Evolutionary conservation across 179 eudicot species (phyloP), one percentile per base, ranked within the genome.

Genomic region (Beta lomatogona): DNA sequence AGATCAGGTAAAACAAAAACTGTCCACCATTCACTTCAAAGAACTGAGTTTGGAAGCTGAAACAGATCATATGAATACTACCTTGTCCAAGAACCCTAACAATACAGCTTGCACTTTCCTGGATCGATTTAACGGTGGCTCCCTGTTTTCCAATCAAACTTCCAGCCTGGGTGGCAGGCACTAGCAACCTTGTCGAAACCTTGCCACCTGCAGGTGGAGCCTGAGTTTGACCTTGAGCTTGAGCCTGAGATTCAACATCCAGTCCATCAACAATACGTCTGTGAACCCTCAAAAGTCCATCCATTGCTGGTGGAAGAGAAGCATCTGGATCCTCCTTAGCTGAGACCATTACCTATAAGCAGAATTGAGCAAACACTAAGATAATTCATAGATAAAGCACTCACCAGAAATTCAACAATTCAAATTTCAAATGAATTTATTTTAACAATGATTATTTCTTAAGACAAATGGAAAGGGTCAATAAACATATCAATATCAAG

Each of bases 71-170:
- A n/a, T n/a, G 4, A 36, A 36, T 31, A 52, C 63, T 82, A 94
- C 98, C 98, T 89, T 81, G 85, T 58, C 93, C 92, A 77, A 90
- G 92, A 69, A 94, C 93, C 80, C 98, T 88, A 72, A 94, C 90
- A 70, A 81, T 86, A 86, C 98, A 94, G 76, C 82, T 78, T 25
- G 97, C 87, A 22, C 87, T 75, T 81, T 93, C 98, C 86, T 94
- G 97, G 69, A 94, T 89, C 18, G 98, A 87, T 85, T 94, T 94
- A 58, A 94, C 85, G 58, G 93, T 91, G 64, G 91, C 89, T 12
- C 98, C 98, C 86, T 94, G 98, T 81, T 93, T 93, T 76, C 98
- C 98, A 68, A 94, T 94, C 88, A 94, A 86, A 83, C 87, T 92
- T 46, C 93, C 98, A 77, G 96, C 97, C 83, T 93, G 98, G 15